Evolutionary conservation across 345 rosid genomes (phyloP), one percentile per base, ranked within the genome.

Genomic region (Eucalyptus regnans): DNA sequence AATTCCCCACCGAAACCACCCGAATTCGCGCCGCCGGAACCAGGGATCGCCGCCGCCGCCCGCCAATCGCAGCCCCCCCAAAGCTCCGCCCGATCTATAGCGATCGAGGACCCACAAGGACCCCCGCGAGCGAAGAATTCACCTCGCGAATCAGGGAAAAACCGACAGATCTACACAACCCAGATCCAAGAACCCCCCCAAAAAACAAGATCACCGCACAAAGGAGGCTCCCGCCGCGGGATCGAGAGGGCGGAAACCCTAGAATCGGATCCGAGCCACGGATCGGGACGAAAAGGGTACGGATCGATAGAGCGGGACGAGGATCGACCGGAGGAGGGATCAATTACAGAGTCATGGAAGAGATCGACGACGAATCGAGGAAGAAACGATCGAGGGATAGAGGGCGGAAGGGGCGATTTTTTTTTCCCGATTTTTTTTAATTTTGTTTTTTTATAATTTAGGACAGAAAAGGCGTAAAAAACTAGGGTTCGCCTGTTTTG

Each of bases 181-280:
- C 31, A 87, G 43, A 62, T 49, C 86, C 68, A 64, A 46, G 15
- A 46, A 31, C 18, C 52, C 29, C 56, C 52, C 29, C 6, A 9
- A 62, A 79, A 89, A 43, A 1, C 58, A 44, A 20, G 44, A 43
- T 46, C 6, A 86, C 87, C 50, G 50, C 68, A 81, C 58, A 46
- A 84, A 20, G 29, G 41, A 33, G 22, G 16, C 87, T 50, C 9
- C 22, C 87, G 50, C 52, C 5, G 13, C 87, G 43, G 88, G 83
- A 91, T 88, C 86, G 79, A 51, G 87, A 86, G 58, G 50, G 25
- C 93, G 91, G 91, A 89, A 92, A 90, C 91, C 92, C 90, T 90
- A 90, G 44, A 92, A 86, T 89, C 54, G 7, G 56, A n/a, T 37
- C 44, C 54, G 83, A 31, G 29, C 8, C 56, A 89, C 50, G 81